phyloP scores from a whole-genome alignment of 169 alveolate genomes.

The Ichthyophthirius multifiliis region DNA sequence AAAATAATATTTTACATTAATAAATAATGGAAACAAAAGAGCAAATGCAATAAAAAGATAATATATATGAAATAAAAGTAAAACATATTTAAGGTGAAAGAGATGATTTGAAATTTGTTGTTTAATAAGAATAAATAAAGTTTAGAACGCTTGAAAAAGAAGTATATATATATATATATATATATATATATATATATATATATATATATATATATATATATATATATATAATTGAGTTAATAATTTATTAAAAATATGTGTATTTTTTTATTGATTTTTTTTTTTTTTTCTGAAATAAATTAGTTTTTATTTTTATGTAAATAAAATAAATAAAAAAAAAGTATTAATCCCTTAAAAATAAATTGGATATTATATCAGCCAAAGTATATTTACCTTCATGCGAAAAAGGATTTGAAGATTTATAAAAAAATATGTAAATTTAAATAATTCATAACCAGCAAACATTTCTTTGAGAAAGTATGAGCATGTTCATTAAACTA shows the following conservation, averaged over 20 bases:
- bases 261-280: no score
- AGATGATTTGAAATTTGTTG: conserved; percentile 42
- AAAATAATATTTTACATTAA: conserved; percentile 45
- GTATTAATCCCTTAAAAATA: background rate
- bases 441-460: background rate
- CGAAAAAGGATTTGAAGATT: conserved; percentile 1
- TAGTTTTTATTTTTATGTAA: no score
- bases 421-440: background rate
- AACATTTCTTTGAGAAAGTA: background rate
- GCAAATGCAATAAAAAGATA: conserved; percentile 10
- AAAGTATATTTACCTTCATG: background rate
- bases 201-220: no score
- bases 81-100: conserved; percentile 21
- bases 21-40: conserved; percentile 45
- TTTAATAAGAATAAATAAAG: background rate
- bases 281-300: no score
- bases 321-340: background rate
- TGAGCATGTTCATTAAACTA: background rate
- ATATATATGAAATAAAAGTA: background rate
- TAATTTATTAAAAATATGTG: no score
- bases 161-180: no score
- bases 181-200: no score
- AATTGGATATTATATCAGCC: background rate
- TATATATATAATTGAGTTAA: no score
- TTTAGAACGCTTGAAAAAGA: background rate